Evolutionary conservation across 495 filamentous ascomycete genomes (phyloP), one percentile per base, ranked within the genome.

Genomic region (Massariosphaeria phaeospora): DNA sequence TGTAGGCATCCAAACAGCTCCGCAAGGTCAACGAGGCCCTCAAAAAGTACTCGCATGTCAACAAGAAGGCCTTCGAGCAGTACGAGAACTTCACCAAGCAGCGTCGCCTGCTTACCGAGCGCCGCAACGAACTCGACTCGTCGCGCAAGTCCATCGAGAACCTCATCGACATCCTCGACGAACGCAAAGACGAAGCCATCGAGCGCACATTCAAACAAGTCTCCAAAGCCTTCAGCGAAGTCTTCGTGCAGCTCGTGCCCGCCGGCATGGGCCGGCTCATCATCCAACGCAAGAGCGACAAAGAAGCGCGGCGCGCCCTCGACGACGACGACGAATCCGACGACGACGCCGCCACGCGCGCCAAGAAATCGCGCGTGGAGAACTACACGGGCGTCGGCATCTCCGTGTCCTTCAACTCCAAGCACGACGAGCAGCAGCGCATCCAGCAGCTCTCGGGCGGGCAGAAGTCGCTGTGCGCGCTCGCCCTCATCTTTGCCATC

Each of bases 11-110:
- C n/a, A 83, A 84, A 61, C 84, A 84, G 20, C 81, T 98, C 7
- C 85, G 93, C 70, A 95, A 93, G 67, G 88, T 91, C 68, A 95
- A 96, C 63, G 89, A 96, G 53, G 80, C 84, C 0, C 76, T 99
- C 36, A 97, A 97, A 72, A 95, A 96, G 66, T 97, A 91, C 74
- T 86, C 85, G 29, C 88, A 95, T 63, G 89, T 99, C 66, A 99
- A 99, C 79, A 99, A 97, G 73, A 99, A 99, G 69, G 93, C 93
- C 0, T 95, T 96, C 58, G 94, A 99, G 69, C 93, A 99, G 69
- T 97, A 96, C 76, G 91, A 89, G 72, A 94, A 82, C 70, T 97
- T 97, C 70, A 96, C 91, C 17, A 85, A 83, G 49, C 89, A 96
- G 68, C 84, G 91, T 4, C 88, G 95, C 41, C 82, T 80, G 3